Conservation (phyloP, 148 eudicot genomes). For the Amaranthus hypochondriacus region DNA sequence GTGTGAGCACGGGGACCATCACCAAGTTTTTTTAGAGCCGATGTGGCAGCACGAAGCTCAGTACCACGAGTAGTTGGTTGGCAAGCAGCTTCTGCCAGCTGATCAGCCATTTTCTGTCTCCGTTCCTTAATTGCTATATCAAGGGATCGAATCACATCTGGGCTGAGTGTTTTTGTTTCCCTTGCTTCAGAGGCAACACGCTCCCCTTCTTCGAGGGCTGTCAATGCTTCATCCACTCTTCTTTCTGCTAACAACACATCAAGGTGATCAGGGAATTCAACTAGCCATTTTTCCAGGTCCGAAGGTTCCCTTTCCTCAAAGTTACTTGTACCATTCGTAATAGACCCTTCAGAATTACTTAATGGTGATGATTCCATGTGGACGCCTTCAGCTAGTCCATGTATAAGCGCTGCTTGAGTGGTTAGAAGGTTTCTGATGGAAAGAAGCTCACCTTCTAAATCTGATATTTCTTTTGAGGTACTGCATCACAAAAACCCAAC, state of each 20-base stretch:
- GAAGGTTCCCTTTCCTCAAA: conserved; percentile 60
- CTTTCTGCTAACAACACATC: conserved; percentile 95
- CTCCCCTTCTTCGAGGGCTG: conserved; percentile 82
- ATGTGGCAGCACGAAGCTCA: conserved; percentile 87
- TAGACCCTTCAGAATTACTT: conserved; percentile 41
- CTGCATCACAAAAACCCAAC: conserved; percentile 34
- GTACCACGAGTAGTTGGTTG: conserved; percentile 92
- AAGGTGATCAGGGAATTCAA: conserved; percentile 89
- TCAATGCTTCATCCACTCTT: conserved; percentile 84
- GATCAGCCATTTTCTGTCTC: conserved; percentile 87
- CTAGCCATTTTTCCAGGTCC: conserved; percentile 70
- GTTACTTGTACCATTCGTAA: conserved; percentile 31
- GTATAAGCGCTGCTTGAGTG: conserved; percentile 90
- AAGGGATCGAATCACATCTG: conserved; percentile 47
- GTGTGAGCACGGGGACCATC: conserved; percentile 96
- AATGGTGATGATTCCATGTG: conserved; percentile 55
- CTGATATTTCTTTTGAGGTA: conserved; percentile 96
- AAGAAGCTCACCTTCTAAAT: conserved; percentile 93
- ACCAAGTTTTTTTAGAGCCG: conserved; percentile 89
- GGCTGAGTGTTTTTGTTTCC: conserved; percentile 55
- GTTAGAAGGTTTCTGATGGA: conserved; percentile 91
- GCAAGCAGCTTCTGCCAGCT: conserved; percentile 93
- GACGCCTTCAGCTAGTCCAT: conserved; percentile 92
- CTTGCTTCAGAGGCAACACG: conserved; percentile 67
- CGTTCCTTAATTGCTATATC: conserved; percentile 64